Evolutionary conservation across 495 filamentous ascomycete genomes (phyloP).

Genomic region (Aspergillus affinis): DNA sequence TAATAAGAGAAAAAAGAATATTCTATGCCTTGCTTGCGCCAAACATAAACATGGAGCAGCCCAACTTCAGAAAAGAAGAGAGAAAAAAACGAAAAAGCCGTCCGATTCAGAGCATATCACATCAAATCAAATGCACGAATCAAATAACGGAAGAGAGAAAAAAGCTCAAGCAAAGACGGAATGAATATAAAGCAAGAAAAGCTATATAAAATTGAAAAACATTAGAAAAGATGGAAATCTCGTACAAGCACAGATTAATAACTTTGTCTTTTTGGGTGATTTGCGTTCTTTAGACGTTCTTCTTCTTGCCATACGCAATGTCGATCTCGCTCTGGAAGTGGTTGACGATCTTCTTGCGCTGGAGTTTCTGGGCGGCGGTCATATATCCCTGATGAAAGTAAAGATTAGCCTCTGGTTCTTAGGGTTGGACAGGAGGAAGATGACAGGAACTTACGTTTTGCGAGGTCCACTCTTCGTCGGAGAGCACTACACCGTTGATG

Average conservation of each 20-base stretch:
- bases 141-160: neutral
- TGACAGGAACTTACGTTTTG: slow-evolving; percentile 72
- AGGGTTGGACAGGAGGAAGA: too few species aligned
- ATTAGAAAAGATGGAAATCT: neutral
- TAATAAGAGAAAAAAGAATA: neutral
- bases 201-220: neutral
- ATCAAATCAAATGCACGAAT: neutral
- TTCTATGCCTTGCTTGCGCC: neutral
- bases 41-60: neutral
- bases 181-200: neutral
- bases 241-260: neutral
- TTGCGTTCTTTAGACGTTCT: slow-evolving; percentile 9
- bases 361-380: slow-evolving; percentile 57
- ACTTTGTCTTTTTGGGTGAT: neutral
- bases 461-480: slow-evolving; percentile 96
- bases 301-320: slow-evolving; percentile 50
- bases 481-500: slow-evolving; percentile 86
- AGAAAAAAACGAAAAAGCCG: neutral
- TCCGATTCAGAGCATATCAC: neutral
- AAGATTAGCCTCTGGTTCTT: neutral
- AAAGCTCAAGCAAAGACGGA: neutral
- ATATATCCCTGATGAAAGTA: slow-evolving; percentile 41
- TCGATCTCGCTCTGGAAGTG: slow-evolving; percentile 48
- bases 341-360: slow-evolving; percentile 53
- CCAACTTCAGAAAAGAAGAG: neutral